Evolutionary conservation across 176 grass and related monocot genomes (phyloP).

Genomic region (Typha latifolia): DNA sequence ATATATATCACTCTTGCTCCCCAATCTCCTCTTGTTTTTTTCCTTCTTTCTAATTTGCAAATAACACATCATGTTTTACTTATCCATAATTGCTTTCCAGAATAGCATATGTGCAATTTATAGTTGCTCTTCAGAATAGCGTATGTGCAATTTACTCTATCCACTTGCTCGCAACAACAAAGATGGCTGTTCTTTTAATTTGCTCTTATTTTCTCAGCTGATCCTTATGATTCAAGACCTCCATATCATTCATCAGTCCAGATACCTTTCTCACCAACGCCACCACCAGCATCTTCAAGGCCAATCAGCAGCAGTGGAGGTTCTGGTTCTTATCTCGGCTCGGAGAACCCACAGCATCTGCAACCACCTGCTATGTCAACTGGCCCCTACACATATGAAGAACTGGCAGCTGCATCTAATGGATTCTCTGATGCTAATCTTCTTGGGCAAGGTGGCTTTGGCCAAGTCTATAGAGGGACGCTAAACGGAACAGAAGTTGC

Average conservation of each 20-base stretch:
- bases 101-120: too few species aligned
- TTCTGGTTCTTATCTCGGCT: slow-evolving; percentile 3
- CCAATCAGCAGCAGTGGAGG: slow-evolving; percentile 18
- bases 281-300: slow-evolving; percentile 26
- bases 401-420: slow-evolving; percentile 44
- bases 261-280: slow-evolving; percentile 8
- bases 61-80: too few species aligned
- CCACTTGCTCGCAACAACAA: neutral
- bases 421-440: slow-evolving; percentile 75
- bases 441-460: slow-evolving; percentile 78
- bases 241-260: slow-evolving; percentile 17
- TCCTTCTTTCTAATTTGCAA: neutral
- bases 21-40: too few species aligned
- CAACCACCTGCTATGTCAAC: slow-evolving; percentile 15
- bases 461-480: slow-evolving; percentile 61
- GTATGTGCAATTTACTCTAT: neutral
- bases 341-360: slow-evolving; percentile 11
- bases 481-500: slow-evolving; percentile 59
- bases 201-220: slow-evolving; percentile 4
- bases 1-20: too few species aligned
- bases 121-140: neutral
- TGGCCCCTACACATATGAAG: slow-evolving; percentile 50
- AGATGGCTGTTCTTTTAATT: neutral
- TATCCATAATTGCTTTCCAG: too few species aligned
- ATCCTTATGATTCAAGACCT: slow-evolving; percentile 32